phyloP scores from a whole-genome alignment of 345 rosid species.

The Streptanthus diversifolius region DNA sequence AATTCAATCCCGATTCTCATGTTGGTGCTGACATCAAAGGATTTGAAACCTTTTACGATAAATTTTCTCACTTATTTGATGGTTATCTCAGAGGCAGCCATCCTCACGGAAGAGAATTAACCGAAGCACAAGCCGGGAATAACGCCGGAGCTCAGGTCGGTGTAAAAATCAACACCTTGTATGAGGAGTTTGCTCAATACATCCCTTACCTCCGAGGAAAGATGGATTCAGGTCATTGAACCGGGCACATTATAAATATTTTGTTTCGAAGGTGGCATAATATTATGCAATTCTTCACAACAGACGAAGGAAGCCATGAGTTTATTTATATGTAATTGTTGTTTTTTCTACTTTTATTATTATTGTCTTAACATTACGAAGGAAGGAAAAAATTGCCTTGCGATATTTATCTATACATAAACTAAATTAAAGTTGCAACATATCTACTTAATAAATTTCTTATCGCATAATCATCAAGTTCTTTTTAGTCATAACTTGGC shows the following conservation, averaged over 20 bases:
- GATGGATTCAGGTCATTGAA: slow-evolving; percentile 18
- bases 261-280: neutral
- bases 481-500: too few species aligned
- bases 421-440: neutral
- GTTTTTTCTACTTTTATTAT: neutral
- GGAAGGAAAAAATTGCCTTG: neutral
- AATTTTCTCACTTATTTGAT: neutral
- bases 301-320: slow-evolving; percentile 20
- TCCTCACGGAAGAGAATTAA: neutral
- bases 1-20: neutral
- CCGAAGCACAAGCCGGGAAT: neutral
- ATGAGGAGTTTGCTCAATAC: neutral
- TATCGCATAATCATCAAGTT: neutral
- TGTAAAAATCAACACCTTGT: neutral
- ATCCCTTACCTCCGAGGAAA: neutral
- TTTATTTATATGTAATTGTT: slow-evolving; percentile 8
- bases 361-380: neutral
- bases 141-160: neutral
- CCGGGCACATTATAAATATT: neutral
- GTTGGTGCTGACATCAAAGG: neutral
- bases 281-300: slow-evolving; percentile 2
- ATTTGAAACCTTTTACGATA: neutral
- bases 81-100: neutral
- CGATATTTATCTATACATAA: neutral
- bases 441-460: neutral